phyloP scores from a whole-genome alignment of 805 yeast species.

The Candida andamanensis region DNA sequence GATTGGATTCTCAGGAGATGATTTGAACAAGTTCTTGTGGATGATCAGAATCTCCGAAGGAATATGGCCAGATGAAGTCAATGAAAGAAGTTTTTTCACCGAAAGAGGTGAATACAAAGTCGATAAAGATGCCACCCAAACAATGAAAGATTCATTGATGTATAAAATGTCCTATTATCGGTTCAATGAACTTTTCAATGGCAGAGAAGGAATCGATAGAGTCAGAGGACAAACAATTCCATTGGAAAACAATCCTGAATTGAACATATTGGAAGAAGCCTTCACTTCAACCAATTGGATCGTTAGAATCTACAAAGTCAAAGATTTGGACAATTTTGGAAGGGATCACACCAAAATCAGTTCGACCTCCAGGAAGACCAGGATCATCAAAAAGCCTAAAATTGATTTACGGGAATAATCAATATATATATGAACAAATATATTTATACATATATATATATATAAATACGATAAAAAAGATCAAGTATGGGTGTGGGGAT shows the following conservation, averaged over 20 bases:
- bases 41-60: constrained; percentile 99
- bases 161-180: constrained; percentile 92
- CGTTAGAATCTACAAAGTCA: constrained; percentile 89
- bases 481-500: no score
- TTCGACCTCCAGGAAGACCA: constrained; percentile 28
- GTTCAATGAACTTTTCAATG: constrained; percentile 65
- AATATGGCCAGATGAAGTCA: constrained; percentile 98
- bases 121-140: constrained; percentile 71
- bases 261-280: constrained; percentile 86
- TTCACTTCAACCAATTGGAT: constrained; percentile 96
- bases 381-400: constrained; percentile 47
- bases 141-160: constrained; percentile 88
- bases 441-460: no score
- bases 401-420: constrained; percentile 45
- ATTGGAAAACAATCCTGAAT: constrained; percentile 39
- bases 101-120: constrained; percentile 83
- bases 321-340: constrained; percentile 82
- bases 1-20: constrained; percentile 93
- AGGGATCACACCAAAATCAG: constrained; percentile 41
- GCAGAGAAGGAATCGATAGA: constrained; percentile 67
- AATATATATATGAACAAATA: no score
- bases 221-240: constrained; percentile 82
- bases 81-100: constrained; percentile 80
- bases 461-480: no score
- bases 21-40: constrained; percentile 94